Percentiles rank a stretch among this genome's conserved stretches.
Conservation (phyloP, 441 rosid genomes). For the Jatropha podagrica region DNA sequence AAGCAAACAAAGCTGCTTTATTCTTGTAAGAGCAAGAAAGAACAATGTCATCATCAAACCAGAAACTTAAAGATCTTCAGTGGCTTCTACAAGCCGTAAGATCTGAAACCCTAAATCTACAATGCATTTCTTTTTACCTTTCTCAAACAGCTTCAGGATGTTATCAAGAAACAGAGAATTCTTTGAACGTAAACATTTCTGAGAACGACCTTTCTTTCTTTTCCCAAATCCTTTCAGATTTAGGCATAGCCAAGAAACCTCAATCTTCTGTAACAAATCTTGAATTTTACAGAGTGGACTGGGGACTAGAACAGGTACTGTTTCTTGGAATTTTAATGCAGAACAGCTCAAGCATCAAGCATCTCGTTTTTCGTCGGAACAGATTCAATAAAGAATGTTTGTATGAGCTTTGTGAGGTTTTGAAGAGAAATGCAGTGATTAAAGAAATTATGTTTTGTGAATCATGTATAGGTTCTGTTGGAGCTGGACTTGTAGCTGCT, state of each 20-base stretch:
- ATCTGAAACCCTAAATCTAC: conserved; percentile 51
- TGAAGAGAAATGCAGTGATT: conserved; percentile 55
- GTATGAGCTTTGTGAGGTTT: conserved; percentile 49
- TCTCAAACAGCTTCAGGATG: conserved; percentile 57
- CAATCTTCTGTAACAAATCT: conserved; percentile 50
- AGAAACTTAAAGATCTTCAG: conserved; percentile 53
- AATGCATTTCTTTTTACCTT: conserved; percentile 61
- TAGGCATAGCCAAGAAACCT: conserved; percentile 44
- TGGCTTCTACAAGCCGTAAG: conserved; percentile 64
- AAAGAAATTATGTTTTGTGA: conserved; percentile 65
- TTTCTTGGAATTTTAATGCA: conserved; percentile 60
- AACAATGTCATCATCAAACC: conserved; percentile 61
- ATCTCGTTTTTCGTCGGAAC: conserved; percentile 58
- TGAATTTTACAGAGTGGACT: conserved; percentile 62
- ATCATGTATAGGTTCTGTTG: conserved; percentile 53
- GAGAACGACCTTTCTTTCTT: conserved; percentile 40
- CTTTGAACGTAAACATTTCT: conserved; percentile 61
- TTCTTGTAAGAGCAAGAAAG: background rate
- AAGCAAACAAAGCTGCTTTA: background rate
- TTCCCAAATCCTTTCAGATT: conserved; percentile 51
- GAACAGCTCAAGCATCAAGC: conserved; percentile 56
- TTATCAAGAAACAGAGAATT: conserved; percentile 59
- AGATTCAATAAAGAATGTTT: conserved; percentile 53
- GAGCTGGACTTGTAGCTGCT: conserved; percentile 64
- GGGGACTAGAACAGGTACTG: conserved; percentile 58